Conservation (phyloP, 2,329 filamentous ascomycete species). For the Monilinia fructigena region DNA sequence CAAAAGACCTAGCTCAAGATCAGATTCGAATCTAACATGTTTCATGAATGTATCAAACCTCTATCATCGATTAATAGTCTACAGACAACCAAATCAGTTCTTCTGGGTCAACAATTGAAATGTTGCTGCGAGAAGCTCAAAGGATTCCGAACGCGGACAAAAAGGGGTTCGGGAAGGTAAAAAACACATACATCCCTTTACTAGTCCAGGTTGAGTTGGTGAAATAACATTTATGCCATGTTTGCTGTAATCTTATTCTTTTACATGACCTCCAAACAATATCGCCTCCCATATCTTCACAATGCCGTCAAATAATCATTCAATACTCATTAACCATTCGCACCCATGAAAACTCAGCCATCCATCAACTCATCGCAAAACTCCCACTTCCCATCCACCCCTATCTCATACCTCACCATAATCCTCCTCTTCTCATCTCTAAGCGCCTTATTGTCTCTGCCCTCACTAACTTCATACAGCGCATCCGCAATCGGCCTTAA, state of each 20-base stretch:
- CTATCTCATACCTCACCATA: conserved; percentile 34
- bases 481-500: conserved; percentile 37
- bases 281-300: too few species aligned
- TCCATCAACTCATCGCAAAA: conserved; percentile 32
- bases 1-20: not conserved
- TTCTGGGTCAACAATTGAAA: not conserved
- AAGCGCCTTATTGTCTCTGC: conserved; percentile 32
- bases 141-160: not conserved
- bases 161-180: not conserved
- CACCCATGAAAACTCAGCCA: not conserved
- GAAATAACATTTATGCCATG: too few species aligned
- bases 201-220: not conserved
- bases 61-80: not conserved
- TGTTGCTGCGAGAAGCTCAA: not conserved
- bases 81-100: not conserved
- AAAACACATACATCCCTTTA: not conserved
- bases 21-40: not conserved
- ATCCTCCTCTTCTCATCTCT: conserved; percentile 32
- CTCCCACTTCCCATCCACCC: conserved; percentile 30
- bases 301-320: not conserved
- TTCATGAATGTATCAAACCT: not conserved
- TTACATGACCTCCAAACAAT: too few species aligned
- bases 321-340: not conserved
- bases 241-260: not conserved
- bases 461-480: conserved; percentile 32